These are phyloP conservation scores for Aspergillus ochraceus DNA, from an alignment of 2,329 filamentous ascomycete species.

Conservation along the genomic window DNA sequence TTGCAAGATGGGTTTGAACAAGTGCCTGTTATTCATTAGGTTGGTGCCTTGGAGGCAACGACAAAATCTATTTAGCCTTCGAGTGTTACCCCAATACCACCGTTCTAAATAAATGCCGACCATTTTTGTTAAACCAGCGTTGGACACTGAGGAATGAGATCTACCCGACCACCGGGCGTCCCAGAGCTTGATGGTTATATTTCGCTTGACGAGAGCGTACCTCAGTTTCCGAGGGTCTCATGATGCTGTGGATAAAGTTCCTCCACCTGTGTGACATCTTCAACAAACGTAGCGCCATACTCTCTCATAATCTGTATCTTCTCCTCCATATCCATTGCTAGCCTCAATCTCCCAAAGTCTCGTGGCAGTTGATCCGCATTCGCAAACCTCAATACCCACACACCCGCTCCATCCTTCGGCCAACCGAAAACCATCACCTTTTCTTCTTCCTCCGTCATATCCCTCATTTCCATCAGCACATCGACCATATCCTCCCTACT, in stretches of 20 bases:
- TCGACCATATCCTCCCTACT: conserved; percentile 12
- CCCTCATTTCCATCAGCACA: background rate
- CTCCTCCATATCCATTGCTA: conserved; percentile 19
- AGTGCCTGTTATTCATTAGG: conserved; percentile 27
- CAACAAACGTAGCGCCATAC: conserved; percentile 18
- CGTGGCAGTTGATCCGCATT: conserved; percentile 2
- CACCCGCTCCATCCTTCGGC: conserved; percentile 17
- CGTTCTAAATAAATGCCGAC: background rate
- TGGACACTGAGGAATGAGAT: no score
- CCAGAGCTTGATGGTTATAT: no score
- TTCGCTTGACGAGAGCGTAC: no score
- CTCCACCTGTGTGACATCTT: conserved; percentile 17
- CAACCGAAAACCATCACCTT: conserved; percentile 15
- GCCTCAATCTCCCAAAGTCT: conserved; percentile 17
- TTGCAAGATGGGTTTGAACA: conserved; percentile 55
- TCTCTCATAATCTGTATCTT: conserved; percentile 18
- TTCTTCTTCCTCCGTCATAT: conserved; percentile 13
- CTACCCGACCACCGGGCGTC: no score
- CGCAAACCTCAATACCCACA: conserved; percentile 17
- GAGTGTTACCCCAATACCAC: background rate
- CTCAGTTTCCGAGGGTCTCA: no score
- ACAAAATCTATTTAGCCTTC: no score
- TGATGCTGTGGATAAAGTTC: conserved; percentile 25
- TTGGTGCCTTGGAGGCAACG: background rate
- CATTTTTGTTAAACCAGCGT: no score